These are phyloP conservation scores for Fusarium solani-melongenae DNA, from an alignment of 2,329 filamentous ascomycete genomes.

Conservation along the genomic window DNA sequence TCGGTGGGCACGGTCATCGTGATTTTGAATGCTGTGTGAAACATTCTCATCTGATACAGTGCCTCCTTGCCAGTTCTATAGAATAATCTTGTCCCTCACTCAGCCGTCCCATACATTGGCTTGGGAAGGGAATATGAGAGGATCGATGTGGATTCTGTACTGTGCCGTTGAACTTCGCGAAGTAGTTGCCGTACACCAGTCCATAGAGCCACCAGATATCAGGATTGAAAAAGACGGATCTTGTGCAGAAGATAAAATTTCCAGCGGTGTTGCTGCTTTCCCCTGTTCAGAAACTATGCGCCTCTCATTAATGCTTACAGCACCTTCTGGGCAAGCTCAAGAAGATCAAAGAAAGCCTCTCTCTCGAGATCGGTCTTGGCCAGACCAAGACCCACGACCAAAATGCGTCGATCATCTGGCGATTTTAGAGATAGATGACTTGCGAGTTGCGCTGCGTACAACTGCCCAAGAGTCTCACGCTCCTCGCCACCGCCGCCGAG, in stretches of 20 bases:
- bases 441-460: constrained; percentile 90
- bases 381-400: constrained; percentile 72
- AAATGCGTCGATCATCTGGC: constrained; percentile 69
- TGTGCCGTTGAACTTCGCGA: neutral
- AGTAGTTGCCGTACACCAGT: neutral
- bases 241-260: neutral
- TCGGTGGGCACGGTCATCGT: too few species aligned
- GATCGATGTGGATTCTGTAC: neutral
- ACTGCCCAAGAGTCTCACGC: constrained; percentile 85
- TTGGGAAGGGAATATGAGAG: neutral
- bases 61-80: neutral
- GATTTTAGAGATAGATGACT: constrained; percentile 79
- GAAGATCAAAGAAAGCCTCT: constrained; percentile 71
- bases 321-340: constrained; percentile 71
- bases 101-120: neutral
- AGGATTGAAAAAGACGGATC: neutral
- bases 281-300: neutral
- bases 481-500: constrained; percentile 84
- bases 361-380: constrained; percentile 61
- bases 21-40: neutral
- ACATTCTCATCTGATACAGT: neutral
- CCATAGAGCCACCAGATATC: neutral
- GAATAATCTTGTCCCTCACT: neutral
- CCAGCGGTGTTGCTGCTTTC: neutral
- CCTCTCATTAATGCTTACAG: constrained; percentile 48